Percentiles rank a stretch among this genome's conserved stretches.
Evolutionary conservation across 2,329 filamentous ascomycete genomes (phyloP).

Genomic region (Uncinocarpus reesii): DNA sequence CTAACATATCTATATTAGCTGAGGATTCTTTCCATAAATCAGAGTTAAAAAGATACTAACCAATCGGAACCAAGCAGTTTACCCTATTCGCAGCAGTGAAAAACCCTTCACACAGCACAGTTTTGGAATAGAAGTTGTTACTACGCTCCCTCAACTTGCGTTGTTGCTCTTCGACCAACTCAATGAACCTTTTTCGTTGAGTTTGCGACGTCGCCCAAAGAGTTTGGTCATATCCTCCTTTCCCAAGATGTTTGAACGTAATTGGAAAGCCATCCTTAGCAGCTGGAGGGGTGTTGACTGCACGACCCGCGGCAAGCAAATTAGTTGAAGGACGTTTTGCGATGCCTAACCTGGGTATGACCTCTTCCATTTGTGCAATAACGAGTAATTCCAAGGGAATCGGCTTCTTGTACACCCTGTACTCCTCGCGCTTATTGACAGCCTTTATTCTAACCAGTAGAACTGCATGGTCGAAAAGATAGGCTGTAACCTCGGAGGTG

Average conservation of each 20-base stretch:
- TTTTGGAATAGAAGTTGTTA: constrained; percentile 60
- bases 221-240: constrained; percentile 86
- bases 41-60: constrained; percentile 41
- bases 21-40: constrained; percentile 13
- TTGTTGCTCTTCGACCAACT: constrained; percentile 86
- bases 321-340: constrained; percentile 82
- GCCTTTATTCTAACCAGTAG: constrained; percentile 83
- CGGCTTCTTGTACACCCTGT: constrained; percentile 88
- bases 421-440: constrained; percentile 84
- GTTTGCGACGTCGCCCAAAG: constrained; percentile 78
- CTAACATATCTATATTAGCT: constrained; percentile 37
- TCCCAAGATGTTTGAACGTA: constrained; percentile 90
- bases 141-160: constrained; percentile 64
- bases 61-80: constrained; percentile 87
- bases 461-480: constrained; percentile 92
- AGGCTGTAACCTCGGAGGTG: constrained; percentile 80
- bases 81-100: constrained; percentile 82
- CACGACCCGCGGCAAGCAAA: constrained; percentile 55
- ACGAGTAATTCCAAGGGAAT: constrained; percentile 88
- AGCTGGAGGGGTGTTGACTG: constrained; percentile 39
- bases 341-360: constrained; percentile 69
- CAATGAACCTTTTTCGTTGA: constrained; percentile 90
- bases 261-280: constrained; percentile 78
- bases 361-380: constrained; percentile 94
- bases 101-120: constrained; percentile 69